Evolutionary conservation across 495 filamentous ascomycete species (phyloP).

Genomic region (Rhypophila decipiens): DNA sequence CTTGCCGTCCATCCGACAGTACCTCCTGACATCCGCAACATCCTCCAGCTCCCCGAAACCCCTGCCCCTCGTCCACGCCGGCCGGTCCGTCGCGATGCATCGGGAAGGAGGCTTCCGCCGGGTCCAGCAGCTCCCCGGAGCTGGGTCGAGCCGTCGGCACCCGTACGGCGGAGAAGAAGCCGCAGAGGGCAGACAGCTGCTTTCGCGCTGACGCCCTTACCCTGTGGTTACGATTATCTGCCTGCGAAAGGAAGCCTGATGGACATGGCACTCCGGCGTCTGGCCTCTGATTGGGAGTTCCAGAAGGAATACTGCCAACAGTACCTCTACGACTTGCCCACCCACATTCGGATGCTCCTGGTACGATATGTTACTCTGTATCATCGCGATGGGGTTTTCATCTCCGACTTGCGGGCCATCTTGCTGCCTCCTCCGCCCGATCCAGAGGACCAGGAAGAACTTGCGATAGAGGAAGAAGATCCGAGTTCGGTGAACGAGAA

Average conservation of each 20-base stretch:
- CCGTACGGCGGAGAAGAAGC: constrained; percentile 6
- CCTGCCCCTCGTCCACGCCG: constrained; percentile 59
- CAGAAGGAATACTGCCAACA: constrained; percentile 60
- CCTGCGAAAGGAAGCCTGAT: constrained; percentile 47
- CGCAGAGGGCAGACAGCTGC: no score
- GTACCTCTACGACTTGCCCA: constrained; percentile 58
- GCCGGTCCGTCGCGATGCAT: constrained; percentile 35
- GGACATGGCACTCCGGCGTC: constrained; percentile 50
- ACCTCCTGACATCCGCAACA: constrained; percentile 44
- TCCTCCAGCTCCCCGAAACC: constrained; percentile 66
- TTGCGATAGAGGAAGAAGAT: constrained; percentile 17
- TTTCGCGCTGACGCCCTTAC: no score
- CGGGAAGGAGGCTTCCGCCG: constrained; percentile 45
- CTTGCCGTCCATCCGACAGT: constrained; percentile 35
- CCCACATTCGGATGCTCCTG: constrained; percentile 52
- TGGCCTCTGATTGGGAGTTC: constrained; percentile 65
- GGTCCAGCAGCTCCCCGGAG: constrained; percentile 68
- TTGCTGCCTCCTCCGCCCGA: constrained; percentile 27
- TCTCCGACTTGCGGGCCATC: constrained; percentile 34
- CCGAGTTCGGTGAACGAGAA: constrained; percentile 38
- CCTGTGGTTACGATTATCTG: no score
- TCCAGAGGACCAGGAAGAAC: constrained; percentile 19
- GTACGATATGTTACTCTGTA: constrained; percentile 57
- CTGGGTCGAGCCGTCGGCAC: constrained; percentile 47
- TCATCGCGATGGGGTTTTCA: constrained; percentile 36